Percentiles rank a stretch among this genome's conserved stretches.
phyloP scores from a whole-genome alignment of 2,329 filamentous ascomycete species.

The Pseudogymnoascus sp. region DNA sequence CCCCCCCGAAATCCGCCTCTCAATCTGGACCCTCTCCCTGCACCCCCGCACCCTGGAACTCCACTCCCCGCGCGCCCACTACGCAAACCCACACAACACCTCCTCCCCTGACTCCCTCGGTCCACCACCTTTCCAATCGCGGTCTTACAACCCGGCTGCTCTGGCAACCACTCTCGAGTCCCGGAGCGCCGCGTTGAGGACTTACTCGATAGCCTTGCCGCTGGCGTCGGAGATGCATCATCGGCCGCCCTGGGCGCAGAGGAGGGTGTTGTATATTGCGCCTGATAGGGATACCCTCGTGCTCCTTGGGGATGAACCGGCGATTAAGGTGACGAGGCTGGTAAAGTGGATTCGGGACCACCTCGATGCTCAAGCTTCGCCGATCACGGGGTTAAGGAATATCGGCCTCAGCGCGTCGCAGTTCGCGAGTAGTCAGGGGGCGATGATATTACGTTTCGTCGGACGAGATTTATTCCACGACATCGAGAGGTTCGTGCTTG shows the following conservation, averaged over 20 bases:
- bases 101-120: conserved; percentile 9
- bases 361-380: background rate
- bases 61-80: conserved; percentile 11
- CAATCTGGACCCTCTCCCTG: conserved; percentile 14
- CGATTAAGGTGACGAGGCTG: background rate
- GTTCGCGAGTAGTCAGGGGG: background rate
- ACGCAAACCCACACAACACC: background rate
- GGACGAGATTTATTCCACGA: background rate
- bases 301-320: background rate
- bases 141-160: conserved; percentile 8
- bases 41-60: conserved; percentile 14
- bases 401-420: background rate
- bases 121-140: conserved; percentile 16
- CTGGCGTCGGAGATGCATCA: background rate
- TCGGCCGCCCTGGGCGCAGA: background rate
- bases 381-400: background rate
- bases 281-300: background rate
- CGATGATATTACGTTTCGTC: background rate
- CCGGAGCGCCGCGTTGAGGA: conserved; percentile 15
- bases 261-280: background rate
- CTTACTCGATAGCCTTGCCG: conserved; percentile 11
- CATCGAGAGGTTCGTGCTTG: background rate
- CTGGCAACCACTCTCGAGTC: conserved; percentile 19
- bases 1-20: conserved; percentile 16
- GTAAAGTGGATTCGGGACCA: background rate